Conservation (phyloP, 2,329 filamentous ascomycete species). For the Penicillium sp. region DNA sequence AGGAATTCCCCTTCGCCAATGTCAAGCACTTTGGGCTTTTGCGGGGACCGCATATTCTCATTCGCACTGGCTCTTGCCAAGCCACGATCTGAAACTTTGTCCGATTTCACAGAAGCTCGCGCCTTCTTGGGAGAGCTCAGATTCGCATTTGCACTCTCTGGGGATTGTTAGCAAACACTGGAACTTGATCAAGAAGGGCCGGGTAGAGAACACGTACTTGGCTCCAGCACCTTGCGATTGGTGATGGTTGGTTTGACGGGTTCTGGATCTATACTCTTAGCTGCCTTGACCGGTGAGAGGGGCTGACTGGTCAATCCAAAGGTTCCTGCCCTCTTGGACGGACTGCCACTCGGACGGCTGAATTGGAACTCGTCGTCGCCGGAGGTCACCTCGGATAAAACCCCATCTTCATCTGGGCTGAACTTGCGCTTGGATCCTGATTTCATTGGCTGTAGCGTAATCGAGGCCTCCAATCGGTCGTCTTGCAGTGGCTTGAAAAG, state of each 20-base stretch:
- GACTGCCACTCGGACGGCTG: slow-evolving; percentile 21
- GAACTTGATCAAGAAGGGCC: neutral
- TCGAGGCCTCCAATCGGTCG: slow-evolving; percentile 1
- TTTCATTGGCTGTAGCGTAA: slow-evolving; percentile 26
- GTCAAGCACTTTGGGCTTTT: slow-evolving; percentile 12
- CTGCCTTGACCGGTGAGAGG: slow-evolving; percentile 13
- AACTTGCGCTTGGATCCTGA: slow-evolving; percentile 55
- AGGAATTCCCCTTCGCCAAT: slow-evolving; percentile 4
- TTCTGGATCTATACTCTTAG: slow-evolving; percentile 11
- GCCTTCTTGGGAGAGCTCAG: slow-evolving; percentile 28
- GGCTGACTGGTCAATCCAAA: slow-evolving; percentile 7
- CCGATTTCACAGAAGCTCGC: slow-evolving; percentile 9
- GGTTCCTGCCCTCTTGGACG: slow-evolving; percentile 9
- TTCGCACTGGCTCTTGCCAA: slow-evolving; percentile 2
- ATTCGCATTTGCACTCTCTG: slow-evolving; percentile 49
- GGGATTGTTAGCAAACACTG: neutral
- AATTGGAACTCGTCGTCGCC: slow-evolving; percentile 33
- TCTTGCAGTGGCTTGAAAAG: neutral
- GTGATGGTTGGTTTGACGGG: slow-evolving; percentile 11
- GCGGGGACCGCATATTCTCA: slow-evolving; percentile 14
- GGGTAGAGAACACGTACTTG: slow-evolving; percentile 32
- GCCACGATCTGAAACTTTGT: slow-evolving; percentile 9
- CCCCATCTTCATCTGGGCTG: slow-evolving; percentile 46
- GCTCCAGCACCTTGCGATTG: slow-evolving; percentile 36
- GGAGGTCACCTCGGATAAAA: slow-evolving; percentile 7